Base-by-base conservation (phyloP, 495 filamentous ascomycete genomes). In the Zalerion maritima region DNA sequence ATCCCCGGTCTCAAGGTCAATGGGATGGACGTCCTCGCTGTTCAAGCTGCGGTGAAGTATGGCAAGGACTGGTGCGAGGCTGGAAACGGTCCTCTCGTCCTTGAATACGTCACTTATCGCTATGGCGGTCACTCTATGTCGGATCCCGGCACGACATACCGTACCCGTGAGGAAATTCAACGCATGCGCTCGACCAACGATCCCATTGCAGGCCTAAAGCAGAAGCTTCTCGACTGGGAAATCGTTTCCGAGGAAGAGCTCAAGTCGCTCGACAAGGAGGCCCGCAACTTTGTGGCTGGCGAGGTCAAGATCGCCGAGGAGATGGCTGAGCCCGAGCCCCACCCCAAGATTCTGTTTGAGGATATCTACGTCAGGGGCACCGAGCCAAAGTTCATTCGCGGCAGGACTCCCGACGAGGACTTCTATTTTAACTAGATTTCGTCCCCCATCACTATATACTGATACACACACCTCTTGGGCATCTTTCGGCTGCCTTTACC, bases 81-180 rank as follows among this genome's bases (percentile, higher is more conserved):
- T 34, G 85, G 78, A 51, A 81, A 91, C 43, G 85, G 91, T 21
- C 89, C 89, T 28, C 65, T 97, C 29, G 91, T 97, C 46, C 74
- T 92, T 57, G 89, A 97, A 63, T 97, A 92, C 58, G 87, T 97
- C 50, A 97, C 89, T 46, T 97, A 97, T 76, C 78, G 89, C 35
- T 97, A 97, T 57, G 89, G 89, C 50, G 89, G 89, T 26, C 89
- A 97, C 75, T 91, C 81, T 53, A 97, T 97, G 89, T 92, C 82
- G 52, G 89, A 97, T 57, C 89, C 89, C 33, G 89, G 89, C 55
- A 97, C 89, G 50, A 97, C 89, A 41, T 97, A 97, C 73, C 80
- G 89, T 48, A 94, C 84, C 44, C 86, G 89, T 55, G 89, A 97
- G 63, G 89, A 97, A 63, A 92, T 97, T 52, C 87, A 94, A 66